Evolutionary conservation across 2,329 filamentous ascomycete genomes (phyloP), one percentile per base, ranked within the genome.

Genomic region (Sporothrix sp.): DNA sequence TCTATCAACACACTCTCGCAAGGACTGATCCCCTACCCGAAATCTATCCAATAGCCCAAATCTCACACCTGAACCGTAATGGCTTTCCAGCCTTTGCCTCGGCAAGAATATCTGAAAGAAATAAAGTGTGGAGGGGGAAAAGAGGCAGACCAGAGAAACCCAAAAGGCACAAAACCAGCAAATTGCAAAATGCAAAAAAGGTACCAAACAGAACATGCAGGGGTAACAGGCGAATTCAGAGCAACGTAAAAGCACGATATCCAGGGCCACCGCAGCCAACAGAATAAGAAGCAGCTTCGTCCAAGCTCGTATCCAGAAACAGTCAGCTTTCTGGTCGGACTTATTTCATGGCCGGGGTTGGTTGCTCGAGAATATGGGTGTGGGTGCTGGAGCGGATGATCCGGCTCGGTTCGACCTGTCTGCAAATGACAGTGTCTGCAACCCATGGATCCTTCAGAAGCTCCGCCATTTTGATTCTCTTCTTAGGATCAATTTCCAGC

Each of bases 371-470:
- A 11, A 90, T 82, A 63, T 98, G 93, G 1, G 77, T 81, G 65
- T 98, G 93, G 46, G 86, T 84, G 9, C 81, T 74, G 2, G 85
- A 86, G 43, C 77, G 81, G 53, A 87, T 72, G 14, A 95, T 78
- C 43, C 76, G 73, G 1, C 89, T 88, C 2, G 71, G 68, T 21
- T 79, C 81, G 49, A 85, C 75, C 62, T 95, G 91, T 56, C 83
- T 76, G 65, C 93, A 98, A 37, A 95, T 88, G 18, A 85, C 73
- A 28, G 87, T 87, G 59, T 84, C 82, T 43, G 82, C 79, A n/a
- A 97, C 81, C 93, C 93, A 98, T 14, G 84, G 82, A 63, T 98
- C 91, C 20, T 82, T 78, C 47, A 96, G 68, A 16, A 98, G 86
- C 61, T 98, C 89, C 21, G 84, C 75, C 72, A 98, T 84, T 3